Conservation (phyloP, 257 asterid genomes). For the Scutellaria barbata region DNA sequence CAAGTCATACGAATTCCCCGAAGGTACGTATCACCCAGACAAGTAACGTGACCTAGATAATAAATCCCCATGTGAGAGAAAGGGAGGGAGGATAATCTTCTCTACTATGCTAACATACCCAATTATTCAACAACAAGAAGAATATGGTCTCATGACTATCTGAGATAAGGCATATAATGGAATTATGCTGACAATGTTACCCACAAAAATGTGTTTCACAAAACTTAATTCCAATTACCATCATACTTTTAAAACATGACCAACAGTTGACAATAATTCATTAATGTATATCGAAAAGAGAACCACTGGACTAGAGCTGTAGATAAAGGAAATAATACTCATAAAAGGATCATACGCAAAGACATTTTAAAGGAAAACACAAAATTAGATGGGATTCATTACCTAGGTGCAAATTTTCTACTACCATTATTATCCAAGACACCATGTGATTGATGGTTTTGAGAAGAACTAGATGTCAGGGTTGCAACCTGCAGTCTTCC, state of each 20-base stretch:
- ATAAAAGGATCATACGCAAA: conserved; percentile 10
- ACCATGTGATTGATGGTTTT: conserved; percentile 44
- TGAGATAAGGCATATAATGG: conserved; percentile 12
- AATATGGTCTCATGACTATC: conserved; percentile 24
- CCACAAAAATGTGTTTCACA: background rate
- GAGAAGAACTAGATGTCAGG: conserved; percentile 54
- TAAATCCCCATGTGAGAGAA: background rate
- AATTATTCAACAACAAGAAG: background rate
- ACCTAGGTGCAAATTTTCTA: conserved; percentile 63
- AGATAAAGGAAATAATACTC: conserved; percentile 10
- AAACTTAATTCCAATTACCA: background rate
- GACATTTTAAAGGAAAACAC: background rate
- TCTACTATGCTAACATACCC: conserved; percentile 2
- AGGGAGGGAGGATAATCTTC: conserved; percentile 24
- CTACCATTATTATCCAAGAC: conserved; percentile 42
- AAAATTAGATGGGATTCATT: conserved; percentile 29
- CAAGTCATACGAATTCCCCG: conserved; percentile 18
- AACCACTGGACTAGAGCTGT: background rate
- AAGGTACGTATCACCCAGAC: background rate
- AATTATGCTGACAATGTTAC: background rate
- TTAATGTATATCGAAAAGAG: background rate
- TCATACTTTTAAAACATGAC: conserved; percentile 20
- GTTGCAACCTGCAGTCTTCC: conserved; percentile 45
- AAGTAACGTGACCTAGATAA: background rate
- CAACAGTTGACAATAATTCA: conserved; percentile 4